Base-by-base conservation (phyloP, 495 filamentous ascomycete genomes). In the Trichoderma virens region DNA sequence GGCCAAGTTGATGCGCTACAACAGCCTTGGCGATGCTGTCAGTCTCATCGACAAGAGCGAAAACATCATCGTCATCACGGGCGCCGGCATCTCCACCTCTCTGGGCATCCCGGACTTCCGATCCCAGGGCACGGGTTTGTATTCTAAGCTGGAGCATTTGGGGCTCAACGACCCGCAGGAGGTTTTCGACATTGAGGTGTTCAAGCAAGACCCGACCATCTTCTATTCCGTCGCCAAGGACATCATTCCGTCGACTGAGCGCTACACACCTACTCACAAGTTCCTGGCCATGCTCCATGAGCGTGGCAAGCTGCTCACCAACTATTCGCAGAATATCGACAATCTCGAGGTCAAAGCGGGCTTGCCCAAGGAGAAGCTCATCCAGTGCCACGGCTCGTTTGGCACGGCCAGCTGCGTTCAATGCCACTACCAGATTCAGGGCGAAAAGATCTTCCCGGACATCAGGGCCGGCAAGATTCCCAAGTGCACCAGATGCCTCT, bases 271-370 rank as follows among this genome's bases (percentile, higher is more conserved):
- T 0, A 97, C 94, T 0, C 94, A 98, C 75, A 89, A 87, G 45
- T 98, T 98, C 77, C 95, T 98, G 67, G 86, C 86, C n/a, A 81
- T 97, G n/a, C 83, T 98, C 2, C 92, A 98, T 72, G 82, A 92
- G 65, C 91, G 93, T 72, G 86, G 85, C 25, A 96, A 96, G 70
- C 85, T 98, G 23, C 81, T 97, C 60, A 98, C 93, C 30, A 96
- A 97, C 75, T 98, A 97, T 76, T 95, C 93, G 2, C 94, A 98
- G 73, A 98, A 98, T 72, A 98, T 98, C 69, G 94, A 98, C 78
- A 97, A 98, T 69, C 88, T 98, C 59, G 94, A 98, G 72, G 85
- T 84, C 35, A 86, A 89, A 64, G 94, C 93, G 1, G 94, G 94
- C 16, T 93, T 98, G 59, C 70, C 74, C 6, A 80, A 86, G 0